Evolutionary conservation across 495 filamentous ascomycete genomes (phyloP).

Genomic region (Xylaria flabelliformis): DNA sequence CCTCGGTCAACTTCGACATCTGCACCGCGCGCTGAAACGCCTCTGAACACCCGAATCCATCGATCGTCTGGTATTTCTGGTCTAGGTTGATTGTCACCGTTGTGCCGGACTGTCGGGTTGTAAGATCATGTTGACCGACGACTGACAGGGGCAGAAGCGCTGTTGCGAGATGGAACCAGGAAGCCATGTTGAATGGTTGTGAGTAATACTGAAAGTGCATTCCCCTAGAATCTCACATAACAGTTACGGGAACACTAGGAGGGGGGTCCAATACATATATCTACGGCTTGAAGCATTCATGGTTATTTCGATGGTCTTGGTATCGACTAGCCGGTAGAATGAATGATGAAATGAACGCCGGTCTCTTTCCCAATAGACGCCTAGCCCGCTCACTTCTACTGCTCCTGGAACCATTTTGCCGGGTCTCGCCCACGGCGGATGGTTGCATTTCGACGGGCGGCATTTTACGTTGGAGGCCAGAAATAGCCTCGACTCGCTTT

Average conservation of each 20-base stretch:
- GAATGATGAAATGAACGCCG: background rate
- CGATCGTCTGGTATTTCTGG: slow-evolving; percentile 53
- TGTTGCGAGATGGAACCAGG: background rate
- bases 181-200: background rate
- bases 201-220: background rate
- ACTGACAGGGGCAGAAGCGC: slow-evolving; percentile 22
- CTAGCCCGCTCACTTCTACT: slow-evolving; percentile 4
- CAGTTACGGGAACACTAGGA: background rate
- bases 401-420: slow-evolving; percentile 12
- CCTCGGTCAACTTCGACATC: slow-evolving; percentile 41
- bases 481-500: background rate
- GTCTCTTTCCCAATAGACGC: background rate
- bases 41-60: slow-evolving; percentile 58
- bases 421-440: slow-evolving; percentile 22
- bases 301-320: background rate
- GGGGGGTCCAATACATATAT: background rate
- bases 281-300: background rate
- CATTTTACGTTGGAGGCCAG: slow-evolving; percentile 9
- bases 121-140: slow-evolving; percentile 18
- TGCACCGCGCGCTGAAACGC: slow-evolving; percentile 56
- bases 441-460: background rate
- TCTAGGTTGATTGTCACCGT: slow-evolving; percentile 48
- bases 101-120: slow-evolving; percentile 28
- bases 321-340: slow-evolving; percentile 14
- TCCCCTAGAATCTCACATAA: background rate